Evolutionary conservation across 2,329 filamentous ascomycete genomes (phyloP), one percentile per base, ranked within the genome.

Genomic region (Helotiales sp.): DNA sequence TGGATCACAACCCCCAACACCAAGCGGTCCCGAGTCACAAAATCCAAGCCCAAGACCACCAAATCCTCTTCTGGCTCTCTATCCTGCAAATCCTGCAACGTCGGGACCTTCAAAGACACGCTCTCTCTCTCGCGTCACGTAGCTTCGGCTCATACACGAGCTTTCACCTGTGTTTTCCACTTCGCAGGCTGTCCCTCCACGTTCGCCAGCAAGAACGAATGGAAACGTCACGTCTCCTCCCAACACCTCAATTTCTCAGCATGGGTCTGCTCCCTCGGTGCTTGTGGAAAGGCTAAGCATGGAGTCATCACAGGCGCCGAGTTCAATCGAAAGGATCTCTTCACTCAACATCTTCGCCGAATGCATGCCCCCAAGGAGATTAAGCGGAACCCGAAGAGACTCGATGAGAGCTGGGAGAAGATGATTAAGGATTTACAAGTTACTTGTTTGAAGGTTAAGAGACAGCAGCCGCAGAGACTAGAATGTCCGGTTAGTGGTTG

Each of bases 241-340:
- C 89, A 96, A 69, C 93, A 98, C 69, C 78, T 96, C 22, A 83
- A 87, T 54, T 78, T 90, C 2, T 77, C 82, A 44, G 89, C 86
- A 74, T 97, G 87, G 84, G 79, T 88, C 57, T 98, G 93, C 75
- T 69, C 74, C 25, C 65, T 69, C 10, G 69, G 68, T 24, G 70
- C 67, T 46, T 72, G 59, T 38, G 63, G 63, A 55, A 66, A 57
- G 31, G 59, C 67, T 17, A 65, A 52, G 29, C 46, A 47, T 15
- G 64, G 60, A 46, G 42, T 62, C 58, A 69, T 70, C 53, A 65
- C 71, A 30, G 48, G 59, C 38, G 61, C 55, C 17, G 62, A 65
- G 30, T 96, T 96, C 78, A 96, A 96, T 74, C 88, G 93, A 68
- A 96, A 96, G 71, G 93, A 97, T 68, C 83, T 97, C 9, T 96